Base-by-base conservation (phyloP, 805 yeast genomes). In the Suhomyces pyralidae region DNA sequence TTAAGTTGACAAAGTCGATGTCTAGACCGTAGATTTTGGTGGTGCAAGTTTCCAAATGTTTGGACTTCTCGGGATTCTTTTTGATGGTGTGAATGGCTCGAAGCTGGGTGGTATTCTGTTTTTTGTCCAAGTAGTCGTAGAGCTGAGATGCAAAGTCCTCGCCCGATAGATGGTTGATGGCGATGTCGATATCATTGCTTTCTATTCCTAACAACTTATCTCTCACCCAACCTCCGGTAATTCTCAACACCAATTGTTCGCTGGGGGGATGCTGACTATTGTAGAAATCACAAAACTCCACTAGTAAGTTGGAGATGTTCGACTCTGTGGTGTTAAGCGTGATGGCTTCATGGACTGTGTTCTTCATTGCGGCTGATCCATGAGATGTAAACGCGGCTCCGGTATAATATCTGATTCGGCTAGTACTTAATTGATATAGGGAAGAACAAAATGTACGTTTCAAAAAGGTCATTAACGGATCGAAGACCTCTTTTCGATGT, bases 161-260 rank as follows among this genome's bases (percentile, higher is more conserved):
- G 0, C 99, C 99, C 0, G 96, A 82, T 63, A 90, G 71, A 51
- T 77, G 77, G 67, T 94, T 91, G 46, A 94, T 83, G 6, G 97
- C 97, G 46, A 94, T 89, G 62, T 94, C 99, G 28, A 94, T 76
- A 67, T 94, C 99, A 63, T 93, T 84, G 42, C 93, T 85, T 20
- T 82, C 83, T 46, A 79, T 78, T 0, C 96, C 96, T 28, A 94
- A 73, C 26, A 94, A 73, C 70, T 94, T 94, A 68, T 94, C 99
- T 60, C 99, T 80, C 2, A 94, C 99, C 99, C 99, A 93, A 0
- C 99, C 99, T 34, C 99, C 99, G 0, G 97, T 92, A 58, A 94
- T 88, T 55, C 99, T 69, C 12, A 88, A 75, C 44, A 79, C 85
- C 8, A 86, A 65, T n/a, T 57, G 61, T 46, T 62, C 55, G 14